Percentiles rank a stretch among this genome's conserved stretches.
Evolutionary conservation across 2,329 filamentous ascomycete species (phyloP).

Genomic region (Balansia obtecta): DNA sequence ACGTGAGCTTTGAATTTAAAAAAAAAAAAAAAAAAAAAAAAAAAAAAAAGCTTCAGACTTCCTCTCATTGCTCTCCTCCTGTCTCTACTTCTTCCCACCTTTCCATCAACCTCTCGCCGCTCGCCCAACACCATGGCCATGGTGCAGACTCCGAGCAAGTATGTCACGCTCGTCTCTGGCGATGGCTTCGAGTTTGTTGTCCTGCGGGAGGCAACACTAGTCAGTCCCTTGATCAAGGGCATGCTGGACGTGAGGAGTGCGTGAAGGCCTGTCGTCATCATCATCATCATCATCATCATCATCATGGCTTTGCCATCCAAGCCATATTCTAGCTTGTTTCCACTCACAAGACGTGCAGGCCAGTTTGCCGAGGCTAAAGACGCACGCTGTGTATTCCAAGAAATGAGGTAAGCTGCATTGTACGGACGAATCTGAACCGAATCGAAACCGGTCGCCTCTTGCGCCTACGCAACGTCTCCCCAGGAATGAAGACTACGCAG

Average conservation of each 20-base stretch:
- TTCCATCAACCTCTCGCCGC: slow-evolving; percentile 1
- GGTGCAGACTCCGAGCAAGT: slow-evolving; percentile 39
- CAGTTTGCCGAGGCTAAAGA: slow-evolving; percentile 53
- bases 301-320: not conserved
- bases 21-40: not conserved
- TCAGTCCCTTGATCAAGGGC: slow-evolving; percentile 60
- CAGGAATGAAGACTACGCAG: slow-evolving; percentile 24
- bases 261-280: slow-evolving; percentile 9
- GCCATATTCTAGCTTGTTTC: not conserved
- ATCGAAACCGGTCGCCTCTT: not conserved
- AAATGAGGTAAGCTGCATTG: slow-evolving; percentile 53
- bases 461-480: not conserved
- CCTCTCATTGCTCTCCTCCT: not conserved
- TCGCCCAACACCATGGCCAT: slow-evolving; percentile 4
- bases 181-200: slow-evolving; percentile 71
- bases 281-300: not conserved
- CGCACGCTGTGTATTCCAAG: slow-evolving; percentile 54
- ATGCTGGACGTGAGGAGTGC: slow-evolving; percentile 60
- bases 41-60: not conserved
- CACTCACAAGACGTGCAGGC: slow-evolving; percentile 26
- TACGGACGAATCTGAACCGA: too few relatives aligned
- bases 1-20: not conserved
- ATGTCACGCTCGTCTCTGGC: slow-evolving; percentile 63
- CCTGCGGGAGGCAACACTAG: slow-evolving; percentile 54
- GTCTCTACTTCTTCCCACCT: not conserved